A percentile compares a stretch with the other conserved stretches of the same genome.
These are phyloP conservation scores for Hyparrhenia diplandra DNA, from an alignment of 176 grass and related monocot genomes.

Conservation along the genomic window DNA sequence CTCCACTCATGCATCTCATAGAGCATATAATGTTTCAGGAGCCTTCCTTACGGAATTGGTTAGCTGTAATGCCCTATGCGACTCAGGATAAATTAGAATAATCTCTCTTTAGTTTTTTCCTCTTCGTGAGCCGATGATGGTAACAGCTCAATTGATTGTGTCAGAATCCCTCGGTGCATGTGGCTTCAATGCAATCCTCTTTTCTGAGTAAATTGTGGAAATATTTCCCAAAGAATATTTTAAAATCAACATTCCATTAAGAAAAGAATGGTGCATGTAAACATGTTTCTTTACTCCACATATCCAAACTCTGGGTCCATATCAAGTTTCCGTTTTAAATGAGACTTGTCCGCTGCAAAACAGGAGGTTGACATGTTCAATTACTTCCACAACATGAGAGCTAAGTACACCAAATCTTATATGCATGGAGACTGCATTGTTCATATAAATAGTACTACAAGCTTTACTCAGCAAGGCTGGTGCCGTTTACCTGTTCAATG, in stretches of 20 bases:
- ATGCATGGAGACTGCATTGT: background rate
- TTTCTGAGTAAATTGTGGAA: slow-evolving; percentile 26
- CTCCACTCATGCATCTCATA: slow-evolving; percentile 27
- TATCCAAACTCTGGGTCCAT: slow-evolving; percentile 90
- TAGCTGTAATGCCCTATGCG: slow-evolving; percentile 9
- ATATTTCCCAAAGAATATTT: slow-evolving; percentile 34
- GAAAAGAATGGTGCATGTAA: slow-evolving; percentile 17
- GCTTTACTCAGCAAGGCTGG: background rate
- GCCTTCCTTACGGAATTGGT: slow-evolving; percentile 28
- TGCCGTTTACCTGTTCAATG: slow-evolving; percentile 69
- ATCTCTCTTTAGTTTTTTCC: slow-evolving; percentile 16
- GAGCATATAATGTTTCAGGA: slow-evolving; percentile 25
- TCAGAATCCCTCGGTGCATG: slow-evolving; percentile 5
- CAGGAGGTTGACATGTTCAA: slow-evolving; percentile 21
- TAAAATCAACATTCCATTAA: slow-evolving; percentile 25
- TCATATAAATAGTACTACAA: background rate
- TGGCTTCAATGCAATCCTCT: slow-evolving; percentile 18
- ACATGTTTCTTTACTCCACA: slow-evolving; percentile 39
- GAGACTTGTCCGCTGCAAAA: slow-evolving; percentile 87
- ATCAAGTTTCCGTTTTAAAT: slow-evolving; percentile 89
- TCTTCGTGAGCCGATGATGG: slow-evolving; percentile 2
- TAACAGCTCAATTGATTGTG: slow-evolving; percentile 9
- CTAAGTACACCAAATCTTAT: slow-evolving; percentile 7
- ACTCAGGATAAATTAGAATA: slow-evolving; percentile 29
- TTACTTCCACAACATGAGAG: slow-evolving; percentile 15